Base-by-base conservation (phyloP, 1,284 basidiomycete genomes). In the Tylopilus sp. region DNA sequence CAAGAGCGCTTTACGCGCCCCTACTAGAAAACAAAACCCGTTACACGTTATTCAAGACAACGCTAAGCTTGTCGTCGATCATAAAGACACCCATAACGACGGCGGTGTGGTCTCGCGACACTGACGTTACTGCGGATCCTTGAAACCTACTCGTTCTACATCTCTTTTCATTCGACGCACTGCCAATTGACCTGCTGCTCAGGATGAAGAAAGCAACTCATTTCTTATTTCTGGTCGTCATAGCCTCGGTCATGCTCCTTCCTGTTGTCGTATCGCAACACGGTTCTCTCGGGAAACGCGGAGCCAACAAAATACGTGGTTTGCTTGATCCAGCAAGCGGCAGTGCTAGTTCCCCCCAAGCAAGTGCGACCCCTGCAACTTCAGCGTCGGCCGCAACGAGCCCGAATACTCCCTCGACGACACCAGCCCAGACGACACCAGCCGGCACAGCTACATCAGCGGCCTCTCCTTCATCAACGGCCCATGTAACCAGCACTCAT, bases 201-300 rank as follows among this genome's bases (percentile, higher is more conserved):
- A 52, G 21, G 46, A 69, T 70, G 64, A 70, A 58, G 60, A 56
- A 45, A 46, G 29, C 59, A 44, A 52, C 48, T 17, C 59, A 55
- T 28, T 61, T 60, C 41, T 53, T 74, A 37, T 41, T 66, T 29
- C 38, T 74, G 29, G 60, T 66, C 38, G 43, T 58, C 41, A 56
- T 60, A 29, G 55, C 61, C 10, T 67, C 64, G 36, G 65, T 59
- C 48, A 34, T 66, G 40, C 49, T 69, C 17, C 52, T 68, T 50
- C 63, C 64, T 44, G 57, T 59, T 34, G 50, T 62, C 49, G 64
- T 61, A 20, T 60, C 59, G 29, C 54, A 50, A 35, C 50, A 59
- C 42, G 57, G 63, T 39, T 58, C 57, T 35, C 59, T 70, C 35
- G 52, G 58, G 36, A 56, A 51, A 17, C 60, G 41, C n/a, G 44